Evolutionary conservation across 2,329 filamentous ascomycete species (phyloP).

Genomic region (Polytolypa hystricis): DNA sequence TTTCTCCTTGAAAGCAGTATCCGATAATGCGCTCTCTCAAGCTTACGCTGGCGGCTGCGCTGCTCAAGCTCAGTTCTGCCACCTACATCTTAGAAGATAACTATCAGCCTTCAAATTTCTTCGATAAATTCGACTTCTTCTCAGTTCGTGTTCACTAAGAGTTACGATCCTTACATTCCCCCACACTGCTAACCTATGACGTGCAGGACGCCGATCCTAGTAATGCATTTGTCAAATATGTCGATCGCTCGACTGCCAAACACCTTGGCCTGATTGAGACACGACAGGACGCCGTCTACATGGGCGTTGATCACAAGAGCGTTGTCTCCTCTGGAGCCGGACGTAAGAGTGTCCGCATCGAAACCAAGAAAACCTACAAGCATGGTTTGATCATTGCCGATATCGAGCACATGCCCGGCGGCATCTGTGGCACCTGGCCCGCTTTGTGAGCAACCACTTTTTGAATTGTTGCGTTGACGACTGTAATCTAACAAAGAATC

Average conservation of each 20-base stretch:
- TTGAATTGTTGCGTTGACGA: too few relatives aligned
- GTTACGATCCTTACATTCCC: background rate
- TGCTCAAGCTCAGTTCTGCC: slow-evolving; percentile 23
- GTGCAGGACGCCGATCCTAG: slow-evolving; percentile 53
- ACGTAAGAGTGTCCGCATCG: slow-evolving; percentile 59
- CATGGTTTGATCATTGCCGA: slow-evolving; percentile 62
- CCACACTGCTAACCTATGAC: slow-evolving; percentile 1
- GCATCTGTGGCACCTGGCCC: slow-evolving; percentile 62
- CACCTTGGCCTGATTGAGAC: slow-evolving; percentile 48
- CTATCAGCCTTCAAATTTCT: slow-evolving; percentile 29
- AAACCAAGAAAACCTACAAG: slow-evolving; percentile 52
- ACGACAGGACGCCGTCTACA: slow-evolving; percentile 47
- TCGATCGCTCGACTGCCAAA: slow-evolving; percentile 48
- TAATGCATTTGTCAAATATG: slow-evolving; percentile 61
- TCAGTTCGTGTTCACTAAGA: slow-evolving; percentile 26
- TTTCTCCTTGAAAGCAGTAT: background rate
- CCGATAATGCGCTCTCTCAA: slow-evolving; percentile 16
- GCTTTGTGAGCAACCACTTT: slow-evolving; percentile 52
- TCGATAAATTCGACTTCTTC: slow-evolving; percentile 43
- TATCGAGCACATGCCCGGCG: slow-evolving; percentile 60
- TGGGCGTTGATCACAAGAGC: slow-evolving; percentile 58
- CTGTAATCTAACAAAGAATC: slow-evolving; percentile 7
- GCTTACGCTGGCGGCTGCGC: slow-evolving; percentile 39
- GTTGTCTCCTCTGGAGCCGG: slow-evolving; percentile 42
- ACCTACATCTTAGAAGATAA: slow-evolving; percentile 11